A percentile compares a stretch with the other conserved stretches of the same genome.
These are phyloP conservation scores for Geranium incanum DNA, from an alignment of 441 rosid species.

Conservation along the genomic window DNA sequence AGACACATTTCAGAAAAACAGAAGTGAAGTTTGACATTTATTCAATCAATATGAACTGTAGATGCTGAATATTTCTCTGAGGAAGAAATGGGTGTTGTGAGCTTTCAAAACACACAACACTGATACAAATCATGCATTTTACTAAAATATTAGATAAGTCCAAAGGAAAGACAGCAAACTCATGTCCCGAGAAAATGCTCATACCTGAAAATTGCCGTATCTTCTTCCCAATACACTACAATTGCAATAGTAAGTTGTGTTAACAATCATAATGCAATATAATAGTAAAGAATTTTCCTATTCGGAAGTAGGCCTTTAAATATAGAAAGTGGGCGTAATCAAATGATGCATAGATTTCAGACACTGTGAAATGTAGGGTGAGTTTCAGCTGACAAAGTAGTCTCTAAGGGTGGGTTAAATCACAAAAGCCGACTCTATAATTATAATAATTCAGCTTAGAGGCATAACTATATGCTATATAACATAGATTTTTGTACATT, in stretches of 20 bases:
- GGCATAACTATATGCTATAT: not conserved
- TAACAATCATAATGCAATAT: not conserved
- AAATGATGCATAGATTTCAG: not conserved
- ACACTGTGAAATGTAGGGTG: not conserved
- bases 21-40: not conserved
- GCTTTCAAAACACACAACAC: not conserved
- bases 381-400: not conserved
- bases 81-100: not conserved
- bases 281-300: constrained; percentile 16
- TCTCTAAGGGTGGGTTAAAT: not conserved
- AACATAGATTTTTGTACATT: not conserved
- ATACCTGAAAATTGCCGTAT: constrained; percentile 50
- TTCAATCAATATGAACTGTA: not conserved
- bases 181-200: not conserved
- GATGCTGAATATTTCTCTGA: not conserved
- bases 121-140: not conserved
- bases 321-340: not conserved
- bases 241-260: constrained; percentile 23
- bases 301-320: not conserved
- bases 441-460: not conserved
- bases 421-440: not conserved
- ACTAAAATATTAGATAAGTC: not conserved
- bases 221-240: constrained; percentile 69
- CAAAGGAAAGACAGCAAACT: constrained; percentile 4
- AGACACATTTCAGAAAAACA: not conserved